Base-by-base conservation (phyloP, 2,329 filamentous ascomycete species). In the Lecanicillium sp. region DNA sequence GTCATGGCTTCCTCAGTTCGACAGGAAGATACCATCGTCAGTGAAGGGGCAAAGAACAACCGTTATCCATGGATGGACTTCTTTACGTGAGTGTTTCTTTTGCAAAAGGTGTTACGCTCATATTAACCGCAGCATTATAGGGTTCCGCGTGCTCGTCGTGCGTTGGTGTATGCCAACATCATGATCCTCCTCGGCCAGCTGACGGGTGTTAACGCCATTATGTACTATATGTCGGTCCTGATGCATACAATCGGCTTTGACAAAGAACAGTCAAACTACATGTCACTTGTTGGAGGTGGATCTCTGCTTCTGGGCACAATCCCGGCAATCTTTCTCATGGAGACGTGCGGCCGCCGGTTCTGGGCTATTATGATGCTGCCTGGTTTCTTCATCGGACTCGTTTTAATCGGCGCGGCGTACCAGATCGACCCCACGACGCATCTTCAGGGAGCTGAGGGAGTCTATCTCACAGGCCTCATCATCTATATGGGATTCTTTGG, bases 341-440 rank as follows among this genome's bases (percentile, higher is more conserved):
- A 87, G 52, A 73, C 68, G 3, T 85, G 79, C 35, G 81, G 81
- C 11, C 77, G 82, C 17, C 77, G 81, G 4, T 85, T 85, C 69
- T 86, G 81, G 82, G 82, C 81, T 22, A 82, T 79, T 44, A 69
- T 69, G 4, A 86, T 83, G 74, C 63, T 87, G 29, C 81, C 81
- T 0, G 78, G 80, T 1, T 86, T 85, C 67, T 82, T 86, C 50
- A 54, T 85, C 32, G 81, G 81, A 13, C 66, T 86, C 1, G 58
- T 84, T 9, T 64, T 86, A 17, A 79, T 86, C 43, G 82, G 81
- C 4, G 60, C 69, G 14, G 76, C 72, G 32, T 84, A 84, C 59
- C 71, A 74, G 9, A 68, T 83, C 29, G 54, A 67, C 7, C 49
- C 68, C 4, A 44, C 58, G 0, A 65, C 60, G 1, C 64, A 76